Conservation (phyloP, 768 basidiomycete genomes). For the Pleurotus tuoliensis region DNA sequence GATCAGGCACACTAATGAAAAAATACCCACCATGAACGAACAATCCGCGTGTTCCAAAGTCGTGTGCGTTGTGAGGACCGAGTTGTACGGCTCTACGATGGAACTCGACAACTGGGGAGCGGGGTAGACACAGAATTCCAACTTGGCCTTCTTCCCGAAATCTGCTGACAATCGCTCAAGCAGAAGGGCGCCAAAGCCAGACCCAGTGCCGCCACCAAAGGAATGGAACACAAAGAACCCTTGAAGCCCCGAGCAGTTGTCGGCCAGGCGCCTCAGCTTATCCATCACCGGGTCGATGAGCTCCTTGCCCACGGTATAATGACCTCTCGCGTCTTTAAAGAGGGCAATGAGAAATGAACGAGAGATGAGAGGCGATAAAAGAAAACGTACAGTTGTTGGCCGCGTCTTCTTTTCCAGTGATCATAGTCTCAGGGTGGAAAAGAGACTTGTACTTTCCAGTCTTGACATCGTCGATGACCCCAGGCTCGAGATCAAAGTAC, state of each 20-base stretch:
- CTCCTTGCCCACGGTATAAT: constrained; percentile 98
- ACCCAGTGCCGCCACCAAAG: constrained; percentile 98
- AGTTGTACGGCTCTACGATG: constrained; percentile 98
- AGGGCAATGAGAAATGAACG: background rate
- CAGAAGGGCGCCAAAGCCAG: constrained; percentile 94
- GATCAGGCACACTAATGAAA: constrained; percentile 8
- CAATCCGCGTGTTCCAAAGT: constrained; percentile 99
- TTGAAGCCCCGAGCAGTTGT: constrained; percentile 95
- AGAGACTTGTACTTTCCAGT: constrained; percentile 87
- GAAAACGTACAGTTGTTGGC: constrained; percentile 91
- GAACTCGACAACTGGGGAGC: constrained; percentile 91
- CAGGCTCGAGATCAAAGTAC: constrained; percentile 94
- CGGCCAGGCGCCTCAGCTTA: constrained; percentile 89
- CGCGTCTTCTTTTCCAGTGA: constrained; percentile 98
- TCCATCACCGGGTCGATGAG: constrained; percentile 96
- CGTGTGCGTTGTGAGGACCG: constrained; percentile 94
- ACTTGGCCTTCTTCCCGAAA: constrained; percentile 98
- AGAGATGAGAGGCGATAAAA: background rate
- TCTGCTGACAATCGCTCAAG: constrained; percentile 94
- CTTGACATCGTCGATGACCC: constrained; percentile 94
- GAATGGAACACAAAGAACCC: constrained; percentile 99
- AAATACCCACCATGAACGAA: constrained; percentile 84
- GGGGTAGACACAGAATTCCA: constrained; percentile 97
- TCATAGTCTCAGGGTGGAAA: constrained; percentile 96
- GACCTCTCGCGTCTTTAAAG: constrained; percentile 85